Conservation (phyloP, 805 yeast species). For the Saturnispora dispora region DNA sequence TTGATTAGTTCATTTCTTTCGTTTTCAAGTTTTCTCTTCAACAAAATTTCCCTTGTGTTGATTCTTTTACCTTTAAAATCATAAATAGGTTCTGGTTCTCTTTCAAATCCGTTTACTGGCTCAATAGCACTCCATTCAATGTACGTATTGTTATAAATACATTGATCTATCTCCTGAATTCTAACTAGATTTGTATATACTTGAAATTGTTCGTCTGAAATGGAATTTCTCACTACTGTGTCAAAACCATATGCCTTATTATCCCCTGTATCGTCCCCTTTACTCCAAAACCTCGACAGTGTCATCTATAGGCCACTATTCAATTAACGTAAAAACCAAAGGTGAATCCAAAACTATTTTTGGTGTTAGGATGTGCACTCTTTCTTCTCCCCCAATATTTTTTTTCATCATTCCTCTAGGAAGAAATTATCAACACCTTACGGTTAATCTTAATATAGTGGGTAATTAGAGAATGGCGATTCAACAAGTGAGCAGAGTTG, state of each 20-base stretch:
- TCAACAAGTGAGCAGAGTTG: slow-evolving; percentile 28
- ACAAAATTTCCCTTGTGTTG: slow-evolving; percentile 72
- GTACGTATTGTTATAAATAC: slow-evolving; percentile 35
- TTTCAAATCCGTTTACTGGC: slow-evolving; percentile 28
- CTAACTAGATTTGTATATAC: slow-evolving; percentile 62
- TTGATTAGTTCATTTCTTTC: slow-evolving; percentile 80
- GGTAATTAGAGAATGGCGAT: slow-evolving; percentile 21
- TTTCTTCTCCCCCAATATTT: neutral
- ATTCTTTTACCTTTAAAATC: slow-evolving; percentile 75
- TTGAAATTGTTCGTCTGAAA: slow-evolving; percentile 73
- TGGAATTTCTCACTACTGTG: slow-evolving; percentile 19
- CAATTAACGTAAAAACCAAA: neutral
- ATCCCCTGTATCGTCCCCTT: slow-evolving; percentile 7
- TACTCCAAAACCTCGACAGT: slow-evolving; percentile 1
- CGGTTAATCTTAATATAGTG: neutral
- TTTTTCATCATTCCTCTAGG: neutral
- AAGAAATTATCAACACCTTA: neutral
- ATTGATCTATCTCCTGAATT: slow-evolving; percentile 68
- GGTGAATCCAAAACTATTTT: neutral
- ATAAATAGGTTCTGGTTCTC: slow-evolving; percentile 84
- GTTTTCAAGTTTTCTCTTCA: slow-evolving; percentile 51
- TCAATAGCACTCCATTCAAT: neutral
- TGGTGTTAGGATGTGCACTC: slow-evolving; percentile 5
- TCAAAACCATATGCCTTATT: slow-evolving; percentile 1
- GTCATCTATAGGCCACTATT: neutral